Conservation (phyloP, 2,329 filamentous ascomycete species). For the Aulographum hederae region DNA sequence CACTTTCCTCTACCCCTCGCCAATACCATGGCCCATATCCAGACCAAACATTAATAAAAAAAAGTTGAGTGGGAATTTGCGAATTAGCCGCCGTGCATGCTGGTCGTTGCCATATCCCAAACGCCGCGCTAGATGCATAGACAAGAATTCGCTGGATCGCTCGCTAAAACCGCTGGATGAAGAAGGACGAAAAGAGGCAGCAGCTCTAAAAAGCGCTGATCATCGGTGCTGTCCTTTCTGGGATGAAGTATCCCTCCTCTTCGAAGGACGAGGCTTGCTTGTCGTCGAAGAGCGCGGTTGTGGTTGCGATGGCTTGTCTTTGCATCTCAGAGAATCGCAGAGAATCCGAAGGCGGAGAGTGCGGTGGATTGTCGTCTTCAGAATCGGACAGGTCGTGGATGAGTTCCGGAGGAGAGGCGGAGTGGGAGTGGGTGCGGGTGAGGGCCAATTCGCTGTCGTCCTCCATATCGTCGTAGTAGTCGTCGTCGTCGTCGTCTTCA, state of each 20-base stretch:
- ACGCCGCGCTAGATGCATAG: too few species aligned
- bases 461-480: constrained; percentile 27
- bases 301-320: constrained; percentile 24
- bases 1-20: too few species aligned
- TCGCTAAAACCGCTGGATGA: background rate
- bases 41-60: too few species aligned
- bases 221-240: constrained; percentile 20
- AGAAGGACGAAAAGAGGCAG: background rate
- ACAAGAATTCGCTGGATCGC: too few species aligned
- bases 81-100: too few species aligned
- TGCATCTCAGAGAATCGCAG: constrained; percentile 29
- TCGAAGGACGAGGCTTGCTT: constrained; percentile 17
- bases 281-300: constrained; percentile 23
- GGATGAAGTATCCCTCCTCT: constrained; percentile 20
- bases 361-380: constrained; percentile 29
- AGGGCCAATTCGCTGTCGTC: constrained; percentile 27
- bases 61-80: too few species aligned
- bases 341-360: constrained; percentile 24
- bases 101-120: too few species aligned
- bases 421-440: constrained; percentile 20
- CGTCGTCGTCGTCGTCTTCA: constrained; percentile 21
- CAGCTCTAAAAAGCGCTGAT: constrained; percentile 17
- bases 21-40: too few species aligned
- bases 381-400: constrained; percentile 29
- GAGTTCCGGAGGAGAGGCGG: constrained; percentile 27